Evolutionary conservation across 1,284 basidiomycete species (phyloP).

Genomic region (Ganoderma multipileum): DNA sequence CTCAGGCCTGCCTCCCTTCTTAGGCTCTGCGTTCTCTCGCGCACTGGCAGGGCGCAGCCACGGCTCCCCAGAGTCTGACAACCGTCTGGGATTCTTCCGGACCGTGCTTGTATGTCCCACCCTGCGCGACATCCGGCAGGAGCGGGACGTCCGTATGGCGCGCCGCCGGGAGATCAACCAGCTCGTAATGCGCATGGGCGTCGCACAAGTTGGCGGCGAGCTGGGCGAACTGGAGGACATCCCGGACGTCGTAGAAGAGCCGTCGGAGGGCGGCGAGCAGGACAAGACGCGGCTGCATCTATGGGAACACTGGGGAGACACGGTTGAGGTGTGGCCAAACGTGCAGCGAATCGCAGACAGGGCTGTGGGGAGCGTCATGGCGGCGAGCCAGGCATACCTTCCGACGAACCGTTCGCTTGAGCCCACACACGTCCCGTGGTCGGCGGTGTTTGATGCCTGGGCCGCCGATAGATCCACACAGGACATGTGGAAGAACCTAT

Average conservation of each 20-base stretch:
- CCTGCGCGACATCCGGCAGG: conserved; percentile 59
- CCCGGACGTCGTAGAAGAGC: conserved; percentile 23
- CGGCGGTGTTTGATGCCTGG: conserved; percentile 69
- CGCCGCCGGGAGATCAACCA: conserved; percentile 80
- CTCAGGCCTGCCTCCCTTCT: conserved; percentile 36
- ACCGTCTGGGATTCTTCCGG: conserved; percentile 64
- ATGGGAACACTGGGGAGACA: conserved; percentile 78
- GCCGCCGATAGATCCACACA: conserved; percentile 54
- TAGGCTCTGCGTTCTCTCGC: conserved; percentile 32
- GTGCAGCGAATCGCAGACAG: conserved; percentile 77
- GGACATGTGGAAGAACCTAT: conserved; percentile 60
- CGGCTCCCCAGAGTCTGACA: conserved; percentile 29
- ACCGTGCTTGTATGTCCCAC: conserved; percentile 76
- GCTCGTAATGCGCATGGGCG: conserved; percentile 79
- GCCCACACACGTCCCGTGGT: conserved; percentile 68
- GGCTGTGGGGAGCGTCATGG: conserved; percentile 71
- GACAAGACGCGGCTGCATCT: conserved; percentile 47
- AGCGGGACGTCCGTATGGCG: conserved; percentile 63
- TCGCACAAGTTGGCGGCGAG: conserved; percentile 75
- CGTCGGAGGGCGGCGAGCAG: conserved; percentile 29
- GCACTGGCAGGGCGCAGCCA: conserved; percentile 25
- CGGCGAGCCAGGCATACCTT: conserved; percentile 40
- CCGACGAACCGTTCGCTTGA: conserved; percentile 50
- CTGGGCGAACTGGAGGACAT: conserved; percentile 52
- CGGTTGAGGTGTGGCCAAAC: conserved; percentile 68